A percentile compares a stretch with the other conserved stretches of the same genome.
Conservation (phyloP, 352 stramenopile species). For the Hyaloperonospora brassicae region DNA sequence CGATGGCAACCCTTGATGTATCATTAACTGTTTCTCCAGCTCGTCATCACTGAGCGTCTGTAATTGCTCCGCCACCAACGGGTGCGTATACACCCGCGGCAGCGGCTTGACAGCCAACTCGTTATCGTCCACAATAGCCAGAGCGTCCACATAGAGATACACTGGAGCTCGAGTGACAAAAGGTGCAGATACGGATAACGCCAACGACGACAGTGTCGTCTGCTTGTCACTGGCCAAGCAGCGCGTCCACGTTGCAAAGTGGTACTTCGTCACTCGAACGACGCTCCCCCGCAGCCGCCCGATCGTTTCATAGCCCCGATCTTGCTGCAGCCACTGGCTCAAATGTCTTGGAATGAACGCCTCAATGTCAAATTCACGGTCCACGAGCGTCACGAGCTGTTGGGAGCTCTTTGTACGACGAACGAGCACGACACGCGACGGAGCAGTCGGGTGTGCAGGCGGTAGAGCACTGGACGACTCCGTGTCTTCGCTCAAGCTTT, state of each 20-base stretch:
- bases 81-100: slow-evolving; percentile 27
- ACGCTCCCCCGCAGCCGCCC: slow-evolving; percentile 39
- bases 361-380: slow-evolving; percentile 37
- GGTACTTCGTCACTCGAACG: slow-evolving; percentile 51
- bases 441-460: background rate
- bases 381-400: slow-evolving; percentile 42
- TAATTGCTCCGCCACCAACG: slow-evolving; percentile 25
- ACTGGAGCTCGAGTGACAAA: slow-evolving; percentile 15
- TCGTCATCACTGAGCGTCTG: slow-evolving; percentile 15
- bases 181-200: slow-evolving; percentile 16
- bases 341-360: slow-evolving; percentile 40
- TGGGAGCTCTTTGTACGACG: slow-evolving; percentile 31
- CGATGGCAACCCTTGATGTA: slow-evolving; percentile 33
- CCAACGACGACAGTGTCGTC: slow-evolving; percentile 8
- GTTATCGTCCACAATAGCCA: slow-evolving; percentile 45
- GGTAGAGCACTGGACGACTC: slow-evolving; percentile 31
- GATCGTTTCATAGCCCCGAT: slow-evolving; percentile 30
- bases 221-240: slow-evolving; percentile 21
- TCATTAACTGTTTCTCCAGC: slow-evolving; percentile 39
- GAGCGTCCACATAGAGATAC: slow-evolving; percentile 37
- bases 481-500: slow-evolving; percentile 45
- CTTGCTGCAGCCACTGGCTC: slow-evolving; percentile 12
- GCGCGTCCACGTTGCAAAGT: slow-evolving; percentile 39
- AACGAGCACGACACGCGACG: slow-evolving; percentile 46
- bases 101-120: slow-evolving; percentile 36